Percentiles rank a stretch among this genome's conserved stretches.
phyloP scores from a whole-genome alignment of 73 alveolate species.

The Tetrahymena elliotti region DNA sequence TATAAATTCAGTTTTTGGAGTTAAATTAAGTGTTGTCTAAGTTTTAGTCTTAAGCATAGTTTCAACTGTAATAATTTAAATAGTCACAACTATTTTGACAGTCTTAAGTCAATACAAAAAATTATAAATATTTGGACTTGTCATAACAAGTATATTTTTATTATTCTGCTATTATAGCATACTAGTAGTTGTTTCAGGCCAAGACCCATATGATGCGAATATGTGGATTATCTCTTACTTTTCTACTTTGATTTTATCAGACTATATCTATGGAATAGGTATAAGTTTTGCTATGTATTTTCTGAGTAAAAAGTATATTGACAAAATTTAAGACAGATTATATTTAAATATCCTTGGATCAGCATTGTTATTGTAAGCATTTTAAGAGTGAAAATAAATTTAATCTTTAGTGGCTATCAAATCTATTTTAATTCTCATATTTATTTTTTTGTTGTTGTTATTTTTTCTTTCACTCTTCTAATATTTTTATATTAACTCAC shows the following conservation, averaged over 20 bases:
- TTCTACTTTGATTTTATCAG: neutral
- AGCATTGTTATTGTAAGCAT: neutral
- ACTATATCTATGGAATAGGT: neutral
- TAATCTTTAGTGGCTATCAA: too few species aligned
- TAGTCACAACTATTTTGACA: neutral
- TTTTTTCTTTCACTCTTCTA: too few species aligned
- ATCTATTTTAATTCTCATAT: too few species aligned
- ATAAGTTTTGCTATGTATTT: neutral
- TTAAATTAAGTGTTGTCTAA: too few species aligned
- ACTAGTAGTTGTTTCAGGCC: neutral
- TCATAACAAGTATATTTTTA: neutral
- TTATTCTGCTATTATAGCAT: neutral
- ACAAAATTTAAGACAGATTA: too few species aligned
- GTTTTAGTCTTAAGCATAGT: too few species aligned
- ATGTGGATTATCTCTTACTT: neutral
- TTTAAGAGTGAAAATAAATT: neutral
- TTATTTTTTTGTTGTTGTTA: too few species aligned
- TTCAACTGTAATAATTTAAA: too few species aligned
- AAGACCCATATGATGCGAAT: neutral
- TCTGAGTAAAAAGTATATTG: neutral
- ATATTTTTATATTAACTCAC: too few species aligned
- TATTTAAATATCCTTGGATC: neutral
- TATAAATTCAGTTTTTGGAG: too few species aligned
- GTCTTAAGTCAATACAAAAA: too few species aligned
- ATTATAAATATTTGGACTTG: neutral